phyloP scores from a whole-genome alignment of 2,329 filamentous ascomycete species.

The Cadophora luteo-olivacea region DNA sequence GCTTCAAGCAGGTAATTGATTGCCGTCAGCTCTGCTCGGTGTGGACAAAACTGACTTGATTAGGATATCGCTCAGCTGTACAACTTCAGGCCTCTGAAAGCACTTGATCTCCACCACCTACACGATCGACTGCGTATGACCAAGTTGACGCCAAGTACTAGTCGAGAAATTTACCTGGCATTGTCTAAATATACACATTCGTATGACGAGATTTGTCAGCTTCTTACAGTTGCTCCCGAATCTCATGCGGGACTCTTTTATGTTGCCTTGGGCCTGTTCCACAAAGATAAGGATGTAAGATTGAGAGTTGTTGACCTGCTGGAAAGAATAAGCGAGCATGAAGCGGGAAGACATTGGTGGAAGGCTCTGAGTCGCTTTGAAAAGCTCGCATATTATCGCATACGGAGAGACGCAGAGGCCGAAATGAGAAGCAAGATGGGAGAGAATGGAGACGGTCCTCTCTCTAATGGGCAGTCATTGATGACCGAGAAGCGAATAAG shows the following conservation, averaged over 20 bases:
- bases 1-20: slow-evolving; percentile 79
- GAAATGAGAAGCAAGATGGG: slow-evolving; percentile 50
- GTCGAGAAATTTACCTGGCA: slow-evolving; percentile 84
- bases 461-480: slow-evolving; percentile 34
- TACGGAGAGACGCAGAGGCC: slow-evolving; percentile 69
- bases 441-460: slow-evolving; percentile 28
- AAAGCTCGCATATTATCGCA: slow-evolving; percentile 82
- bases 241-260: slow-evolving; percentile 91
- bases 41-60: slow-evolving; percentile 37
- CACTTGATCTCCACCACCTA: slow-evolving; percentile 89
- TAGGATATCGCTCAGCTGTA: slow-evolving; percentile 72
- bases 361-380: slow-evolving; percentile 83
- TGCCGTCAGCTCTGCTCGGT: slow-evolving; percentile 21
- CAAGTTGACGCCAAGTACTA: slow-evolving; percentile 76
- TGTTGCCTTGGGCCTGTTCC: slow-evolving; percentile 87
- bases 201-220: slow-evolving; percentile 85
- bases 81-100: slow-evolving; percentile 71
- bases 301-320: slow-evolving; percentile 79
- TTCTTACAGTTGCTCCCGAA: slow-evolving; percentile 83
- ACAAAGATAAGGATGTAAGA: slow-evolving; percentile 82
- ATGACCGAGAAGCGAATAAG: slow-evolving; percentile 56
- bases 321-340: slow-evolving; percentile 82
- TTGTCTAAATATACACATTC: slow-evolving; percentile 77
- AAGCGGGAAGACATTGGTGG: slow-evolving; percentile 95
- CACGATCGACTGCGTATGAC: slow-evolving; percentile 89